Evolutionary conservation across 2,329 filamentous ascomycete species (phyloP).

Genomic region (Septoria petroselini): DNA sequence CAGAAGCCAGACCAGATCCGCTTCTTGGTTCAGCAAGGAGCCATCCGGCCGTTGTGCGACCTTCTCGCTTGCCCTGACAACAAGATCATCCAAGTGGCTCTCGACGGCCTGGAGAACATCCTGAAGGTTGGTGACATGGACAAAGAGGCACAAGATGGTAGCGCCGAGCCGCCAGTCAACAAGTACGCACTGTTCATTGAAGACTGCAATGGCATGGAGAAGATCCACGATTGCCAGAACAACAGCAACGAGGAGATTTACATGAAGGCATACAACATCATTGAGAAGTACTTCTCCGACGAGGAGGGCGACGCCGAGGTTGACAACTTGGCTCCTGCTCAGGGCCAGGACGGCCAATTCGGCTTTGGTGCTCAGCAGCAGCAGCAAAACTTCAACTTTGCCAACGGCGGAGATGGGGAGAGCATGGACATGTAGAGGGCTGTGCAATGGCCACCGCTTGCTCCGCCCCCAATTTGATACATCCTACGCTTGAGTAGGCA

Average conservation of each 20-base stretch:
- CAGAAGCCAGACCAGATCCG: slow-evolving; percentile 99
- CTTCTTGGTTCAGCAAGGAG: slow-evolving; percentile 87
- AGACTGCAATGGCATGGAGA: slow-evolving; percentile 98
- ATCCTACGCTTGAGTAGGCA: slow-evolving; percentile 7
- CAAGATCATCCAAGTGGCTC: slow-evolving; percentile 98
- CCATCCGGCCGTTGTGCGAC: slow-evolving; percentile 96
- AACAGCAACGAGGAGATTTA: slow-evolving; percentile 99
- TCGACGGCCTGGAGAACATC: slow-evolving; percentile 98
- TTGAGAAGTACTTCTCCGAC: slow-evolving; percentile 99
- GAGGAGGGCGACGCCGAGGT: slow-evolving; percentile 85
- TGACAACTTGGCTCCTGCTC: slow-evolving; percentile 71
- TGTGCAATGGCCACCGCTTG: background rate
- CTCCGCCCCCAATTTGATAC: background rate
- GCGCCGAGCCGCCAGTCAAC: slow-evolving; percentile 75
- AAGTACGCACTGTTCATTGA: slow-evolving; percentile 97
- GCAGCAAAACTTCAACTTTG: slow-evolving; percentile 90
- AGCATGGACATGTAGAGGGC: slow-evolving; percentile 48
- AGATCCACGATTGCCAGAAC: slow-evolving; percentile 99
- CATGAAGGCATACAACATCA: slow-evolving; percentile 99
- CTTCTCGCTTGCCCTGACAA: slow-evolving; percentile 95
- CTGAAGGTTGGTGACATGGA: slow-evolving; percentile 99
- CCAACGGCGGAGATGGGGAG: slow-evolving; percentile 70
- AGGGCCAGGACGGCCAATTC: slow-evolving; percentile 71
- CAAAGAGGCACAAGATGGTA: slow-evolving; percentile 79
- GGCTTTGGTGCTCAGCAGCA: slow-evolving; percentile 72